Conservation (phyloP, 441 rosid species). For the Capsella rubella region DNA sequence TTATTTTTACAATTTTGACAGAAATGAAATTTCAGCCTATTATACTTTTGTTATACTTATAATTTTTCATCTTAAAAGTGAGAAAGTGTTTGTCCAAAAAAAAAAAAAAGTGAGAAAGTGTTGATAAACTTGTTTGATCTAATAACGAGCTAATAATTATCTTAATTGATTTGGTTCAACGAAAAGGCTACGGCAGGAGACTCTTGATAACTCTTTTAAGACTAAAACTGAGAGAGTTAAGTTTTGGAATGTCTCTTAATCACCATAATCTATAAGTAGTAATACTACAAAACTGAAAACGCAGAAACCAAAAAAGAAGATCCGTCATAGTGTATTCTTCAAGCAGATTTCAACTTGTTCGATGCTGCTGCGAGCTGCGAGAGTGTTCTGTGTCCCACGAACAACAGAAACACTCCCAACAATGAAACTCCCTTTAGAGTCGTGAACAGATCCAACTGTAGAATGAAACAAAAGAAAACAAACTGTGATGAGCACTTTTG, state of each 20-base stretch:
- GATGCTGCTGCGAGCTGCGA: slow-evolving; percentile 84
- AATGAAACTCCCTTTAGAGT: slow-evolving; percentile 79
- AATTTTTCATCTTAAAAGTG: neutral
- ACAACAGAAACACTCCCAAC: slow-evolving; percentile 82
- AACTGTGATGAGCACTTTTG: slow-evolving; percentile 3
- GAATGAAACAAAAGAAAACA: slow-evolving; percentile 12
- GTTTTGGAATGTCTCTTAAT: neutral
- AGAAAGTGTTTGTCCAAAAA: neutral
- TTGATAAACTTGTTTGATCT: neutral
- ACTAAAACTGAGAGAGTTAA: slow-evolving; percentile 32
- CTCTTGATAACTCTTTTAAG: slow-evolving; percentile 7
- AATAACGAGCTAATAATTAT: neutral
- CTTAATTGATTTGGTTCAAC: slow-evolving; percentile 12
- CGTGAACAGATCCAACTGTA: slow-evolving; percentile 93
- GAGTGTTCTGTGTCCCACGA: slow-evolving; percentile 88
- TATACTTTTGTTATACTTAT: neutral
- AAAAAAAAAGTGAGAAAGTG: neutral
- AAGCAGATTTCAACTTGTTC: slow-evolving; percentile 84
- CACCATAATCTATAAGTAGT: slow-evolving; percentile 40
- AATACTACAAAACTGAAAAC: slow-evolving; percentile 42
- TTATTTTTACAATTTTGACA: neutral
- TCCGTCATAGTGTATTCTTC: slow-evolving; percentile 37
- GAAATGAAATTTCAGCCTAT: neutral
- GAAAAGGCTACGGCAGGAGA: neutral
- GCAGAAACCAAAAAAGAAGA: neutral